Base-by-base conservation (phyloP, 208 protist genomes). In the Acanthamoeba royreba region DNA sequence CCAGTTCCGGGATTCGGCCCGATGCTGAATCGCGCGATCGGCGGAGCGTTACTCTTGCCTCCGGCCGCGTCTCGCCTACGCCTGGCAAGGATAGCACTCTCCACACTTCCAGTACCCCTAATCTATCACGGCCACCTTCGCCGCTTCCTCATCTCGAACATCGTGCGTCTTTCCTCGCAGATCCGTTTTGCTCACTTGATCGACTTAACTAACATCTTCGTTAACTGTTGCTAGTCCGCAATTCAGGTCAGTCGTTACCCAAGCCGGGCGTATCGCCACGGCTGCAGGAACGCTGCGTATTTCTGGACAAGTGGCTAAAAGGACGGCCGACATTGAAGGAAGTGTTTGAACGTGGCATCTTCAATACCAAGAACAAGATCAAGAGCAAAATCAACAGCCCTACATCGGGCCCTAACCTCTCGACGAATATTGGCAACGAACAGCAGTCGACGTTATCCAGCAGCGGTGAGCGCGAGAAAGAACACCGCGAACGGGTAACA, bases 311-410 rank as follows among this genome's bases (percentile, higher is more conserved):
- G 25, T 87, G 79, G 79, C 49, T 87, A n/a, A 87, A 87, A 46
- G 79, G 46, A 13, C 43, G 79, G 31, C 79, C 79, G 33, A 87
- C 79, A 5, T 87, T 40, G 79, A 61, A 61, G 43, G 79, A 87
- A 28, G 79, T 87, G 42, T 87, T 87, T 58, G 79, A 87, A 46
- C 43, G 49, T 33, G 79, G 79, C 22, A n/a, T 61, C n/a, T 87
- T 87, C 46, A 87, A 61, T 33, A 87, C 79, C n/a, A 87, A 87
- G 79, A 38, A 40, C 43, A 87, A 87, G 79, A n/a, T 87, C 79
- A 87, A 87, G 79, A 40, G 49, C 79, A 87, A 61, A 46, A 42
- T 4, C 66, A 77, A 77, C 66, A 77, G 66, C 38, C 66, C 66
- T 40, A 77, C 49, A 19, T 9, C 49, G 49, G 13, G 13, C 13